Percentiles rank a stretch among this genome's conserved stretches.
These are phyloP conservation scores for Lachnellula cervina DNA, from an alignment of 2,329 filamentous ascomycete genomes.

Conservation along the genomic window DNA sequence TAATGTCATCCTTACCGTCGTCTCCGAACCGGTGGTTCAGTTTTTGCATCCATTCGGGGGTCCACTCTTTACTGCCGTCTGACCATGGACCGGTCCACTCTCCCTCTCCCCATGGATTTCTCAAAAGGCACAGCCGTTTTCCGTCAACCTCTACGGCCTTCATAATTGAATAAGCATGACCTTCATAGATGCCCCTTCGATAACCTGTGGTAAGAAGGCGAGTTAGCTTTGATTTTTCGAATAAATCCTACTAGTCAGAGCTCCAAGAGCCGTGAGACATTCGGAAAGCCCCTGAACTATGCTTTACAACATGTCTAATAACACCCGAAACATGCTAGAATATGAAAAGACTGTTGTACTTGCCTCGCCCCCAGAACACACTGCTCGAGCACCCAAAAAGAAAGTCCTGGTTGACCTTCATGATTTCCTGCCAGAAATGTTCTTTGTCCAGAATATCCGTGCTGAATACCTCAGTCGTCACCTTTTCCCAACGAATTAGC, in stretches of 20 bases:
- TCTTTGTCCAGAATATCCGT: conserved; percentile 73
- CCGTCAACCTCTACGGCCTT: conserved; percentile 49
- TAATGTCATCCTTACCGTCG: conserved; percentile 35
- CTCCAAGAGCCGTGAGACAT: no score
- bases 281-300: no score
- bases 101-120: conserved; percentile 56
- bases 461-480: conserved; percentile 63
- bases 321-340: neutral
- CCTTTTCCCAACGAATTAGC: no score
- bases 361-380: conserved; percentile 32
- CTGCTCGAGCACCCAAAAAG: conserved; percentile 60
- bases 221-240: no score
- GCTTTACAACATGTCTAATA: no score
- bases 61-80: conserved; percentile 60
- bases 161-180: conserved; percentile 55
- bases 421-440: conserved; percentile 79
- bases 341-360: neutral
- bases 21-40: conserved; percentile 56
- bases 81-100: conserved; percentile 53
- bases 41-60: conserved; percentile 51
- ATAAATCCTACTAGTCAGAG: no score
- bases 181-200: conserved; percentile 11
- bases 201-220: neutral
- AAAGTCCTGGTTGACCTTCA: conserved; percentile 76
- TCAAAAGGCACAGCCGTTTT: conserved; percentile 46